Conservation (phyloP, 2,329 filamentous ascomycete species). For the Blastomyces emzantsi region DNA sequence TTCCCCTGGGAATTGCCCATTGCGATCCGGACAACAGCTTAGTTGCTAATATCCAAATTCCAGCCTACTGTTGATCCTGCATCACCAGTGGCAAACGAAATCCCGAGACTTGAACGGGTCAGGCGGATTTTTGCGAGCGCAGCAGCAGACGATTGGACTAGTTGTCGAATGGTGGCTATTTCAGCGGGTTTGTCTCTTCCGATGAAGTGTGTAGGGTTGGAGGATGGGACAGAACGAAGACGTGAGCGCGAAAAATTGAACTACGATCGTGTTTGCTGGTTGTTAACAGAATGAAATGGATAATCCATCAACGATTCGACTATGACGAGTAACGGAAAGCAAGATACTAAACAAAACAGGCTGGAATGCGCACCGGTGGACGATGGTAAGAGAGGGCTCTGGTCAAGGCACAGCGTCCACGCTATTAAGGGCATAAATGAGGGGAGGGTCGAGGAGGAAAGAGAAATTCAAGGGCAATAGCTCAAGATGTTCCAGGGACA, state of each 20-base stretch:
- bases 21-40: slow-evolving; percentile 16
- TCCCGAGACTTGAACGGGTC: background rate
- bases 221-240: background rate
- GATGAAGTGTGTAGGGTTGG: background rate
- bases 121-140: background rate
- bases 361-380: background rate
- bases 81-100: slow-evolving; percentile 3
- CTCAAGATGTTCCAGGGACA: too few species aligned
- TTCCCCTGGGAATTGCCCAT: slow-evolving; percentile 98
- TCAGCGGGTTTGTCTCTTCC: background rate
- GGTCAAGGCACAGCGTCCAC: background rate
- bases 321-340: background rate
- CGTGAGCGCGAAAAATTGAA: background rate
- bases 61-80: background rate
- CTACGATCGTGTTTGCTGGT: background rate
- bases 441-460: background rate
- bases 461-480: background rate
- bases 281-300: background rate
- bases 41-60: slow-evolving; percentile 11
- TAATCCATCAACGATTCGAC: background rate
- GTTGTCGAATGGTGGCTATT: background rate
- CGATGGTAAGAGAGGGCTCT: too few species aligned
- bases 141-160: background rate
- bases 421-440: background rate
- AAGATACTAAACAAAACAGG: background rate